Base-by-base conservation (phyloP, 441 rosid species). In the Breynia disticha region DNA sequence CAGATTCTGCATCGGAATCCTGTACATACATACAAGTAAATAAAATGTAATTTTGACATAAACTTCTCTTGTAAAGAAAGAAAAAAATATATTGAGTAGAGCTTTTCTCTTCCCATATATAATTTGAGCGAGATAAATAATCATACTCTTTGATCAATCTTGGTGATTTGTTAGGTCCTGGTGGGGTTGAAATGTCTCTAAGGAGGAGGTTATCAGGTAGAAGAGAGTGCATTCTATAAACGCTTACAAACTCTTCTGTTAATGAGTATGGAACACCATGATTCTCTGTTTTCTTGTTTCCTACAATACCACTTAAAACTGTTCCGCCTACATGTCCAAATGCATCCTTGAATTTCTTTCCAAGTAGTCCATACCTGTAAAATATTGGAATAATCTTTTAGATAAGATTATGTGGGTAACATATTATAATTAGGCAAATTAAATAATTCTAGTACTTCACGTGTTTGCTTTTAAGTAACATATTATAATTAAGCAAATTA, bases 181-280 rank as follows among this genome's bases (percentile, higher is more conserved):
- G 66, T 2, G 18, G 14, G 19, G 41, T 65, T 10, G 58, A 19
- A 54, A 71, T 67, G 66, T 84, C 77, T 57, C 84, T 80, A 9
- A 84, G 57, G 5, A 58, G 41, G 50, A 84, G 62, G 4, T 58
- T 19, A 35, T 87, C 95, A 0, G 95, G 95, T 13, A 87, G 56
- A 19, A 84, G 83, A 0, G 87, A 37, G 50, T 87, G 95, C 89
- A 87, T 77, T 24, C 93, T 63, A 41, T 87, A 87, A 19, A 87
- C 93, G n/a, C 86, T 75, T 7, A 76, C 76, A 52, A 84, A 87
- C 18, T 87, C 96, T 59, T 87, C 96, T 1, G 96, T 84, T 19
- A 87, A 63, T 4, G 93, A 87, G 50, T 80, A 87, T 0, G 90
- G 81, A 15, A 84, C 86, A 2, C 90, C 96, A 44, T 87, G 84